phyloP scores from a whole-genome alignment of 2,329 filamentous ascomycete genomes.

The Aspergillus pseudonomiae region DNA sequence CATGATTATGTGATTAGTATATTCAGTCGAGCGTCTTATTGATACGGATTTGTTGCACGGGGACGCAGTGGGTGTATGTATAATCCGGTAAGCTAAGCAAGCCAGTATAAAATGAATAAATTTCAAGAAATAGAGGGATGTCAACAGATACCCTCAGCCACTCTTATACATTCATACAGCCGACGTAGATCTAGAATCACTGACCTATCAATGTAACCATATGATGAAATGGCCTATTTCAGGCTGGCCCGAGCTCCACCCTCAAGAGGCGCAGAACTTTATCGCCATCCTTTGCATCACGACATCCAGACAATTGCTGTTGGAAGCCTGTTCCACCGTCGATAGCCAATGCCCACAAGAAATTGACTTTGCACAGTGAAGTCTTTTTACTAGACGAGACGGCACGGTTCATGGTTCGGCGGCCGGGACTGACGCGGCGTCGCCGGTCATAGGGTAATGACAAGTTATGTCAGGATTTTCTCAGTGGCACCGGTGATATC shows the following conservation, averaged over 20 bases:
- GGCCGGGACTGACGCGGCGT: slow-evolving; percentile 7
- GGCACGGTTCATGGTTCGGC: neutral
- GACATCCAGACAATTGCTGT: slow-evolving; percentile 14
- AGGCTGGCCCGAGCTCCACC: neutral
- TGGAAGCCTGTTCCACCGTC: slow-evolving; percentile 5
- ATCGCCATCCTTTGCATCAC: slow-evolving; percentile 23
- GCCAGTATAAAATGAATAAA: neutral
- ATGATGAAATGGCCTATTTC: slow-evolving; percentile 24
- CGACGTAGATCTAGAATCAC: neutral
- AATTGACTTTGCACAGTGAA: slow-evolving; percentile 10
- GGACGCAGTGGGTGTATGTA: neutral
- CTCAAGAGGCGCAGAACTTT: slow-evolving; percentile 9
- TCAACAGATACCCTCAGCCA: neutral
- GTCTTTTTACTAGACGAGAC: neutral
- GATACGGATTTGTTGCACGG: neutral
- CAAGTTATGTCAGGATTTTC: slow-evolving; percentile 8
- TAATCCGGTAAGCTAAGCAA: neutral
- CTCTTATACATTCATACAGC: slow-evolving; percentile 15
- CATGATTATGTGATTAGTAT: slow-evolving; percentile 16
- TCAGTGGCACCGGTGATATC: slow-evolving; percentile 20
- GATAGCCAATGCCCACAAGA: neutral
- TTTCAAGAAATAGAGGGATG: neutral
- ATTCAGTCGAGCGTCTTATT: neutral
- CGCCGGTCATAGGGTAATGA: neutral
- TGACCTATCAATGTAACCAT: slow-evolving; percentile 17